These are phyloP conservation scores for Cryptosporidium xiaoi DNA, from an alignment of 169 alveolate genomes.

Conservation along the genomic window DNA sequence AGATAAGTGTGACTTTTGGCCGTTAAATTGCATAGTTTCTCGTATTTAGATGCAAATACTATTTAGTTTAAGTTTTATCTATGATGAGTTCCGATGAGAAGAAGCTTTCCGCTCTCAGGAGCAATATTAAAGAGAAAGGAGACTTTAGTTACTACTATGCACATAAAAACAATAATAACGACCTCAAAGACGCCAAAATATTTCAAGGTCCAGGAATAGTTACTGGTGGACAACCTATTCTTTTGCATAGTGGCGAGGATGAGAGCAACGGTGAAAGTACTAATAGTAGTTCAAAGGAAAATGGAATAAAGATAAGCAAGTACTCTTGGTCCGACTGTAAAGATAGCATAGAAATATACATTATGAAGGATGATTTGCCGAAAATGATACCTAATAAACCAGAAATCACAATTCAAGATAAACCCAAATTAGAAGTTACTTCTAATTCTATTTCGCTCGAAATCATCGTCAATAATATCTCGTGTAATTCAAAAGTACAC, in stretches of 20 bases:
- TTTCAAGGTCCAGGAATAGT: constrained; percentile 80
- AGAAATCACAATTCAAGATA: constrained; percentile 20
- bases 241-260: constrained; percentile 66
- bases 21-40: neutral
- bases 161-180: constrained; percentile 76
- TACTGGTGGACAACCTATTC: constrained; percentile 80
- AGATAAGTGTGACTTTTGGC: too few species aligned
- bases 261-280: neutral
- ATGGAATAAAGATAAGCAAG: constrained; percentile 72
- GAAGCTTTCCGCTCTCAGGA: constrained; percentile 70
- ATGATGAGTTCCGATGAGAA: constrained; percentile 8
- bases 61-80: too few species aligned
- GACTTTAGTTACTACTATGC: constrained; percentile 78
- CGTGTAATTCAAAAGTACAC: neutral
- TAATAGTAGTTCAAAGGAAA: neutral
- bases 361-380: constrained; percentile 31
- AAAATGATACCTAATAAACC: neutral
- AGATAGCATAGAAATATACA: constrained; percentile 74
- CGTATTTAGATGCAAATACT: neutral
- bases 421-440: constrained; percentile 30
- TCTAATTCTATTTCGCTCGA: constrained; percentile 23
- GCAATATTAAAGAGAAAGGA: constrained; percentile 75
- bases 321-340: constrained; percentile 81
- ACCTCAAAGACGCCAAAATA: constrained; percentile 77
- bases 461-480: neutral